Evolutionary conservation across 2,329 filamentous ascomycete genomes (phyloP).

Genomic region (Alternaria sp.): DNA sequence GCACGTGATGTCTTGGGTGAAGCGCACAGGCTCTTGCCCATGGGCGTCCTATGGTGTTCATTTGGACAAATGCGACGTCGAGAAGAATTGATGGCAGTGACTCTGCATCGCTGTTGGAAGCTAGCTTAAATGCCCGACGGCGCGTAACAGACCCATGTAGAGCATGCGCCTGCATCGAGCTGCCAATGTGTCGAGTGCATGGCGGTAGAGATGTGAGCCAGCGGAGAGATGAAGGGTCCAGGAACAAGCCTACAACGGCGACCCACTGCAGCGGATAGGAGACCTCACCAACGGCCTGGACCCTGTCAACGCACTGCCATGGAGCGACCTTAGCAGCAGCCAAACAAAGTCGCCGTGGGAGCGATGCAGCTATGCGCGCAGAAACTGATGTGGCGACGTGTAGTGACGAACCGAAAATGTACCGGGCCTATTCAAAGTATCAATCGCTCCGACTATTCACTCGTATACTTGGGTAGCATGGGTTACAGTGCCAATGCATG

Average conservation of each 20-base stretch:
- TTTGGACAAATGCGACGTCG: no score
- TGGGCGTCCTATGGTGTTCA: background rate
- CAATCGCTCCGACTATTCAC: constrained; percentile 1
- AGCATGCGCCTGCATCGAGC: background rate
- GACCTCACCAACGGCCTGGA: constrained; percentile 1
- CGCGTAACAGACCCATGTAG: background rate
- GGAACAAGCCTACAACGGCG: constrained; percentile 11
- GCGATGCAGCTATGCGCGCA: background rate
- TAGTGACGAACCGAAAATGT: background rate
- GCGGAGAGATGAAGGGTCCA: constrained; percentile 13
- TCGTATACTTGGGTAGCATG: background rate
- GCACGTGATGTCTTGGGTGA: background rate
- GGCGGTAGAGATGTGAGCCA: background rate
- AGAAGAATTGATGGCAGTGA: background rate
- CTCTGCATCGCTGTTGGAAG: background rate
- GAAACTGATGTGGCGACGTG: background rate
- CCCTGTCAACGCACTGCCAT: constrained; percentile 12
- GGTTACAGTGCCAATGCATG: constrained; percentile 13
- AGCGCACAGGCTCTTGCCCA: background rate
- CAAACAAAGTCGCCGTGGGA: background rate
- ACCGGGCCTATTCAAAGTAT: background rate
- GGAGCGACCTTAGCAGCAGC: constrained; percentile 2
- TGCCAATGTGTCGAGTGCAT: constrained; percentile 2
- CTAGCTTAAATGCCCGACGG: background rate
- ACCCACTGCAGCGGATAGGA: constrained; percentile 11